These are phyloP conservation scores for Candida insectorum DNA, from an alignment of 805 yeast species.

Conservation along the genomic window DNA sequence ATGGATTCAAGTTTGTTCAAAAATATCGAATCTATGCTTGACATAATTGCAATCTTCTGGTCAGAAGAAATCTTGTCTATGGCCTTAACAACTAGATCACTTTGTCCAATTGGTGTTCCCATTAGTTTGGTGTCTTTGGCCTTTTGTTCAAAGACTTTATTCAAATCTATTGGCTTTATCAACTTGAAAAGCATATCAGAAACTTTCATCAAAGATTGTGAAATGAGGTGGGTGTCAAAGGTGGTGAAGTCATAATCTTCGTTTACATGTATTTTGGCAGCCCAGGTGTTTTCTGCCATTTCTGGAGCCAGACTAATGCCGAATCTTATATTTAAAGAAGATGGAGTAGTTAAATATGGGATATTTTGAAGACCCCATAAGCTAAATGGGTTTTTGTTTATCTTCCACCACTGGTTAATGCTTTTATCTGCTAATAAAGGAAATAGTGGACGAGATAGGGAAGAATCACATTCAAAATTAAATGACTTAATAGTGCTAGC, in stretches of 20 bases:
- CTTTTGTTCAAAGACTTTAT: constrained; percentile 8
- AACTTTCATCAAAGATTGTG: constrained; percentile 22
- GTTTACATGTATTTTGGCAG: constrained; percentile 41
- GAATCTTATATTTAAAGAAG: constrained; percentile 33
- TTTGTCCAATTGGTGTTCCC: constrained; percentile 9
- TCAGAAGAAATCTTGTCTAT: constrained; percentile 13
- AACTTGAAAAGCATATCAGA: constrained; percentile 21
- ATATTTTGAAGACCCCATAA: constrained; percentile 41
- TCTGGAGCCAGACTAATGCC: constrained; percentile 27
- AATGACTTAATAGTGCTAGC: constrained; percentile 13
- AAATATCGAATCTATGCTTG: constrained; percentile 3
- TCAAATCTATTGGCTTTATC: constrained; percentile 20
- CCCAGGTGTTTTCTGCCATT: constrained; percentile 41
- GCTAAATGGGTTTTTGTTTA: constrained; percentile 15
- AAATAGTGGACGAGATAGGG: constrained; percentile 41
- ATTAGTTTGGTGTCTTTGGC: constrained; percentile 2
- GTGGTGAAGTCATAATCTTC: constrained; percentile 46
- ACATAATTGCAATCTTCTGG: constrained; percentile 15
- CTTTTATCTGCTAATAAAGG: constrained; percentile 62
- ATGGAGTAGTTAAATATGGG: constrained; percentile 58
- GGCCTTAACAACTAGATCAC: constrained; percentile 6
- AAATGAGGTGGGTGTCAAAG: constrained; percentile 31
- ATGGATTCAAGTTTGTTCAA: too few relatives aligned
- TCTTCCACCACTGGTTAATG: constrained; percentile 43
- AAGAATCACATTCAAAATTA: constrained; percentile 31